A percentile compares a stretch with the other conserved stretches of the same genome.
Evolutionary conservation across 176 grass and related monocot genomes (phyloP).

Genomic region (Phragmites australis): DNA sequence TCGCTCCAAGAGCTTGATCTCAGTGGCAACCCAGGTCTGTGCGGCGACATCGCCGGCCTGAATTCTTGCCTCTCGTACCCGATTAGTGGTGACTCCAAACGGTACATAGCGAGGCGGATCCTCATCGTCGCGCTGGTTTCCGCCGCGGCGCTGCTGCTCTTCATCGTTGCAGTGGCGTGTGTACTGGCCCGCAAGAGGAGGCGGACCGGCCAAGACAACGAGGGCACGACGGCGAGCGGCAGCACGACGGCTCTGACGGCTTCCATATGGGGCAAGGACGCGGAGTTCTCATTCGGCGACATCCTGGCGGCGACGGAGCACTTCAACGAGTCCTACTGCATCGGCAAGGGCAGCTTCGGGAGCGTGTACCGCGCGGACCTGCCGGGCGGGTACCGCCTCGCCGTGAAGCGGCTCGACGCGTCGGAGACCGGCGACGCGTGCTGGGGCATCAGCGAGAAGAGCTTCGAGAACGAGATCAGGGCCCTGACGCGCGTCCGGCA

Average conservation of each 20-base stretch:
- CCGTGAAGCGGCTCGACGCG: conserved; percentile 69
- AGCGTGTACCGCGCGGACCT: conserved; percentile 75
- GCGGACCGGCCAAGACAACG: not conserved
- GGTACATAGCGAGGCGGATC: conserved; percentile 39
- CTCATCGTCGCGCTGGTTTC: conserved; percentile 29
- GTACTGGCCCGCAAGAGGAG: conserved; percentile 33
- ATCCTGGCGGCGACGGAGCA: conserved; percentile 75
- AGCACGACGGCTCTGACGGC: not conserved
- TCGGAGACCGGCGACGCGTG: conserved; percentile 23
- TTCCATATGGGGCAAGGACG: conserved; percentile 73
- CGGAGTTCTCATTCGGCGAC: conserved; percentile 64
- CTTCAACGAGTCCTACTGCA: conserved; percentile 75
- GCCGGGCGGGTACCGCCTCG: conserved; percentile 36
- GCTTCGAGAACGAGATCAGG: conserved; percentile 74
- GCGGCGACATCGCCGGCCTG: conserved; percentile 57
- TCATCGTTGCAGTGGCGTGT: not conserved
- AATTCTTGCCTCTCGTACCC: conserved; percentile 33
- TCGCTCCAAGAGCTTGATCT: conserved; percentile 55
- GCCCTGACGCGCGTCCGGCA: conserved; percentile 65
- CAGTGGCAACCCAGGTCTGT: conserved; percentile 62
- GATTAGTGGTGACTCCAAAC: not conserved
- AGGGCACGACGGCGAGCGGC: conserved; percentile 4
- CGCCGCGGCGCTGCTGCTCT: conserved; percentile 25
- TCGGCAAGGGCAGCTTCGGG: conserved; percentile 77
- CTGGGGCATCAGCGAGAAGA: conserved; percentile 44